phyloP scores from a whole-genome alignment of 2,329 filamentous ascomycete genomes.

The Sclerotinia nivalis region DNA sequence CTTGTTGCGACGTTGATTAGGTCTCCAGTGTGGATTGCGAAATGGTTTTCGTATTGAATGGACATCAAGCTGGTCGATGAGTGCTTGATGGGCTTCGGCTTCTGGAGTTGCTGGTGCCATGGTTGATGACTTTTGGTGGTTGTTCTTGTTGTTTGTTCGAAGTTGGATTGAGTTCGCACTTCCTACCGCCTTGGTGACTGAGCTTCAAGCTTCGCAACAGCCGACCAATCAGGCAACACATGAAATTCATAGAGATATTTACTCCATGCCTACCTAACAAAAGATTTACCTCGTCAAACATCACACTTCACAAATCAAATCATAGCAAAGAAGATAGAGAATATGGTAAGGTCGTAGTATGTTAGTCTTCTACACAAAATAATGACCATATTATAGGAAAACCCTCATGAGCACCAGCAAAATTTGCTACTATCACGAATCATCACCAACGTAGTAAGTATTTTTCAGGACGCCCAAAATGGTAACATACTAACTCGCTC shows the following conservation, averaged over 20 bases:
- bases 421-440: constrained; percentile 90
- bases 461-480: background rate
- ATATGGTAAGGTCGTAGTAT: constrained; percentile 26
- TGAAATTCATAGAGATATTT: background rate
- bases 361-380: background rate
- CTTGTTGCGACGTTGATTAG: constrained; percentile 95
- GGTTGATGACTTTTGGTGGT: constrained; percentile 13
- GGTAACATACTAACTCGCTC: constrained; percentile 20
- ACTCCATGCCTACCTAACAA: background rate
- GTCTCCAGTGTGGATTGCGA: constrained; percentile 87
- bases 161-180: background rate
- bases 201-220: constrained; percentile 14
- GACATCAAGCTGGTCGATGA: constrained; percentile 91
- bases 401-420: constrained; percentile 96
- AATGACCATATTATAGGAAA: constrained; percentile 61
- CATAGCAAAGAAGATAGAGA: background rate
- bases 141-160: constrained; percentile 12
- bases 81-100: constrained; percentile 72
- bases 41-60: constrained; percentile 84
- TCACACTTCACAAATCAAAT: background rate
- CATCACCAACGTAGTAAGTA: constrained; percentile 92
- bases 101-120: constrained; percentile 40
- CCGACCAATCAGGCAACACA: constrained; percentile 14
- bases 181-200: constrained; percentile 12
- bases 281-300: background rate